Percentiles rank a stretch among this genome's conserved stretches.
Conservation (phyloP, 768 basidiomycete species). For the Auricularia sp. region DNA sequence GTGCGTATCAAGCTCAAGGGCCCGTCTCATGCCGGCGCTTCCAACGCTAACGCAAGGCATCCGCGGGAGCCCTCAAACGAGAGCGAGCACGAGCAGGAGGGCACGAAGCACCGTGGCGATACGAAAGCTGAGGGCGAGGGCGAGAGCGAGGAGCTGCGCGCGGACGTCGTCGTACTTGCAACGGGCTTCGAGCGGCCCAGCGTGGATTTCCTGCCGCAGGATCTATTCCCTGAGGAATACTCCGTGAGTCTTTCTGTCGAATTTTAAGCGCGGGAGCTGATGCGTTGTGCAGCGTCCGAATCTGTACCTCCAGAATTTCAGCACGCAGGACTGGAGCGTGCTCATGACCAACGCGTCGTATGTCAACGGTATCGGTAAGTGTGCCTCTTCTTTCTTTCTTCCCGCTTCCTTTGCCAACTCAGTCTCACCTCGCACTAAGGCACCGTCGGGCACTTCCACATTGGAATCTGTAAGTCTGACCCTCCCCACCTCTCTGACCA, state of each 20-base stretch:
- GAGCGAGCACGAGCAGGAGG: too few species aligned
- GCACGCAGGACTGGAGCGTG: constrained; percentile 42
- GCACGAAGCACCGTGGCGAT: constrained; percentile 24
- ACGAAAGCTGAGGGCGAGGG: constrained; percentile 25
- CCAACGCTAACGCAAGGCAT: too few species aligned
- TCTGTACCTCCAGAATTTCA: constrained; percentile 46
- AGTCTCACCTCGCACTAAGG: not conserved
- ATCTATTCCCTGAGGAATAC: constrained; percentile 41
- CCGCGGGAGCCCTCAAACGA: too few species aligned
- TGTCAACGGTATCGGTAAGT: constrained; percentile 39
- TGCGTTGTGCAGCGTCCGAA: constrained; percentile 29
- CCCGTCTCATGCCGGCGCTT: too few species aligned
- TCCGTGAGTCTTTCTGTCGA: constrained; percentile 21
- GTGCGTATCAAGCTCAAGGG: constrained; percentile 20
- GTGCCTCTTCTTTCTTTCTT: constrained; percentile 9
- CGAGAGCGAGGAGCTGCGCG: constrained; percentile 24
- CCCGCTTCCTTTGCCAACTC: constrained; percentile 9
- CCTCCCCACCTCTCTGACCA: too few species aligned
- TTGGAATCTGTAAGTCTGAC: constrained; percentile 36
- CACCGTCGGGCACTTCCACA: constrained; percentile 23
- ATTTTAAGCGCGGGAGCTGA: not conserved
- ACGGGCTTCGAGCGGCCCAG: constrained; percentile 42
- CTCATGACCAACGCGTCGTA: constrained; percentile 43
- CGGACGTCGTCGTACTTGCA: constrained; percentile 41
- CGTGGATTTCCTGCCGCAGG: constrained; percentile 34